Evolutionary conservation across 2,329 filamentous ascomycete species (phyloP).

Genomic region (Verticillium klebahnii): DNA sequence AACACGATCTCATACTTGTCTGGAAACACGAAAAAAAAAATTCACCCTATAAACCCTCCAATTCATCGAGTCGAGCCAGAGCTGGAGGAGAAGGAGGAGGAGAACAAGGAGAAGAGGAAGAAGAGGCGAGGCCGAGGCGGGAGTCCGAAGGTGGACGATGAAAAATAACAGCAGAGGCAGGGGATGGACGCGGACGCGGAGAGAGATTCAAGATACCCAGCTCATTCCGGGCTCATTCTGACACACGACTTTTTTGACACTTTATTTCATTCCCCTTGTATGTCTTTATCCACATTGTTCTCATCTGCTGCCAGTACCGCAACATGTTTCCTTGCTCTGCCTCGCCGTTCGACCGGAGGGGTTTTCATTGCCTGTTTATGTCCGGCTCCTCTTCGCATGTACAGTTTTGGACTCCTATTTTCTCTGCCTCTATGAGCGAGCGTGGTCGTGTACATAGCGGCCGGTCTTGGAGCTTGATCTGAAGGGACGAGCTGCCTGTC

Average conservation of each 20-base stretch:
- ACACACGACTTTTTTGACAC: constrained; percentile 19
- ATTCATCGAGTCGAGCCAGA: constrained; percentile 17
- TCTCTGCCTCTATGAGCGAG: not conserved
- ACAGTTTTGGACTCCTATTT: not conserved
- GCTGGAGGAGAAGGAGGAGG: constrained; percentile 3
- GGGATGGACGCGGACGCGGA: constrained; percentile 9
- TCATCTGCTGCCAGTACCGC: not conserved
- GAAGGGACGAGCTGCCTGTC: not conserved
- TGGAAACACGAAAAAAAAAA: not conserved
- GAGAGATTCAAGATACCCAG: constrained; percentile 34
- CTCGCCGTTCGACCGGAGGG: not conserved
- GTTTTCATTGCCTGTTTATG: not conserved
- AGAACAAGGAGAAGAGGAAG: constrained; percentile 8
- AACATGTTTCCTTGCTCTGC: not conserved
- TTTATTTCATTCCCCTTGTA: constrained; percentile 1
- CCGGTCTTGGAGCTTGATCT: not conserved
- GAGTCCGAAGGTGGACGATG: not conserved
- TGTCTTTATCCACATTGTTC: not conserved
- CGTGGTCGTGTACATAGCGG: not conserved
- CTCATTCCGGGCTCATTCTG: constrained; percentile 30
- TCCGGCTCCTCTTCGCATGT: not conserved
- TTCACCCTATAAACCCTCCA: constrained; percentile 14
- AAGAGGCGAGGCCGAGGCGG: not conserved
- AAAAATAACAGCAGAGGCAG: constrained; percentile 6
- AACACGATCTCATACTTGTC: constrained; percentile 13